A percentile compares a stretch with the other conserved stretches of the same genome.
Conservation (phyloP, 495 filamentous ascomycete genomes). For the Penicillium psychrofluorescens region DNA sequence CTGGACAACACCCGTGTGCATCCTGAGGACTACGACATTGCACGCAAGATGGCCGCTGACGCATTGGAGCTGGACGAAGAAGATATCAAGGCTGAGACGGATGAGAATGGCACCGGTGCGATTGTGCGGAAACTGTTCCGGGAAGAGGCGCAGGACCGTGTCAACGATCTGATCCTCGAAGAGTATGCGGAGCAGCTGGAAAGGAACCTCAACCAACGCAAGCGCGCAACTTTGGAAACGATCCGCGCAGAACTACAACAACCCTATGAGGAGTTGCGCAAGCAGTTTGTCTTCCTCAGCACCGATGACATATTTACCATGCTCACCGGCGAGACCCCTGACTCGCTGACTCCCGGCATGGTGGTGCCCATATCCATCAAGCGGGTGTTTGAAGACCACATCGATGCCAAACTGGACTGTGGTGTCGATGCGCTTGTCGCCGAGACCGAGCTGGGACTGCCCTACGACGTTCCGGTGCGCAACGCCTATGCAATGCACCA, state of each 20-base stretch:
- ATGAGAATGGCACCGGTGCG: constrained; percentile 79
- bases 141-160: constrained; percentile 85
- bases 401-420: constrained; percentile 87
- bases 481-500: constrained; percentile 63
- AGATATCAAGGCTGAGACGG: constrained; percentile 88
- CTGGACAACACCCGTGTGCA: constrained; percentile 95
- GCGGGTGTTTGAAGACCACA: constrained; percentile 81
- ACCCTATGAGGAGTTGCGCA: constrained; percentile 89
- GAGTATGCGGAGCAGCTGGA: constrained; percentile 96
- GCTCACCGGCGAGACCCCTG: constrained; percentile 87
- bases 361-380: constrained; percentile 84
- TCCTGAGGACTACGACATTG: constrained; percentile 95
- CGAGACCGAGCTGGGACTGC: constrained; percentile 61
- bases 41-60: constrained; percentile 96
- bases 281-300: constrained; percentile 62
- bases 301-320: constrained; percentile 90
- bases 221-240: constrained; percentile 92
- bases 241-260: constrained; percentile 89
- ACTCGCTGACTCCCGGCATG: constrained; percentile 80
- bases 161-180: constrained; percentile 92
- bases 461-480: constrained; percentile 49
- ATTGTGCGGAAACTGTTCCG: constrained; percentile 88
- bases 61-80: constrained; percentile 94
- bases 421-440: constrained; percentile 85
- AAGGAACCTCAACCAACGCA: constrained; percentile 83